Evolutionary conservation across 345 rosid genomes (phyloP).

Genomic region (Syzygium aromaticum): DNA sequence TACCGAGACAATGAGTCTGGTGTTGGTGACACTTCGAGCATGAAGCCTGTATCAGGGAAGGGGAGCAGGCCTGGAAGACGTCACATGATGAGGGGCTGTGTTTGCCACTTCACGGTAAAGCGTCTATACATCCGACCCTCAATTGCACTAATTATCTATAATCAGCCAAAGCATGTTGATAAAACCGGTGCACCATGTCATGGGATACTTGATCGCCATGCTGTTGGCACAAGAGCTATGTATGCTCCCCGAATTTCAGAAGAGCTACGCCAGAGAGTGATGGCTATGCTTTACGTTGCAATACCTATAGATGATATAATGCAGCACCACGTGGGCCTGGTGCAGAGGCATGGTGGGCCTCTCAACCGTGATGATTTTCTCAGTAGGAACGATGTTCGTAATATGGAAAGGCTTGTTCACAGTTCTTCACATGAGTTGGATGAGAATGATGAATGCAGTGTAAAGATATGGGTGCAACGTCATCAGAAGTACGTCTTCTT

Average conservation of each 20-base stretch:
- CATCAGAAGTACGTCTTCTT: conserved; percentile 40
- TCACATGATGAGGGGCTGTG: conserved; percentile 53
- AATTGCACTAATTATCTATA: conserved; percentile 41
- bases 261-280: conserved; percentile 43
- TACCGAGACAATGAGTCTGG: conserved; percentile 20
- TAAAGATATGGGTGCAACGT: conserved; percentile 39
- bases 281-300: conserved; percentile 43
- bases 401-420: conserved; percentile 40
- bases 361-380: conserved; percentile 54
- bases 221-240: conserved; percentile 53
- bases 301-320: conserved; percentile 37
- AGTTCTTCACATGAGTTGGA: conserved; percentile 32
- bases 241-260: conserved; percentile 54
- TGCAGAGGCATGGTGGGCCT: conserved; percentile 44
- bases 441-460: conserved; percentile 29
- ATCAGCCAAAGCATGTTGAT: conserved; percentile 44
- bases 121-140: conserved; percentile 35
- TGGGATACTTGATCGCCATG: conserved; percentile 40
- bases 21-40: conserved; percentile 23
- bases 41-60: conserved; percentile 29
- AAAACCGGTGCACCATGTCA: conserved; percentile 44
- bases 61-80: conserved; percentile 53
- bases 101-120: conserved; percentile 51
- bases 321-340: conserved; percentile 39
- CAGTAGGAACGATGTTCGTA: conserved; percentile 43